Percentiles rank a stretch among this genome's conserved stretches.
Conservation (phyloP, 768 basidiomycete genomes). For the Gyrodon lividus region DNA sequence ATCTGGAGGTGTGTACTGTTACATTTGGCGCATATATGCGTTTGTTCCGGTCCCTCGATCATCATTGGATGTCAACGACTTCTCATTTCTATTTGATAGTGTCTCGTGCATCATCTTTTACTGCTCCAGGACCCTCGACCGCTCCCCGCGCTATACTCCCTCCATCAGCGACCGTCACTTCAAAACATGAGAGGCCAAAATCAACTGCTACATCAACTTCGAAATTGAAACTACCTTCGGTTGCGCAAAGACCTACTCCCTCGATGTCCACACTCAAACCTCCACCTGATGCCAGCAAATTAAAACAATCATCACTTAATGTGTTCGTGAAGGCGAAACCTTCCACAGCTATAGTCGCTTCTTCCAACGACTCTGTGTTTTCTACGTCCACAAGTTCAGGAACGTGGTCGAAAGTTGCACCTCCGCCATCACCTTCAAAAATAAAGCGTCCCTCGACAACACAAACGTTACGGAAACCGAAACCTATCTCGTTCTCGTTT, state of each 20-base stretch:
- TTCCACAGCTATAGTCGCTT: neutral
- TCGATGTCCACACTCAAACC: slow-evolving; percentile 14
- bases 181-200: slow-evolving; percentile 10
- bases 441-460: slow-evolving; percentile 17
- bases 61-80: slow-evolving; percentile 1
- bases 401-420: slow-evolving; percentile 7
- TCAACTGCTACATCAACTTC: neutral
- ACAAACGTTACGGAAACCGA: slow-evolving; percentile 6
- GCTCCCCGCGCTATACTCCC: neutral
- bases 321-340: slow-evolving; percentile 21
- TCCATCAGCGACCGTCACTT: neutral
- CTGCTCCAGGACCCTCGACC: neutral
- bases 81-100: slow-evolving; percentile 1
- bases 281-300: slow-evolving; percentile 13
- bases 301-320: slow-evolving; percentile 26
- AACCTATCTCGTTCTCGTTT: slow-evolving; percentile 3
- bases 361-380: neutral
- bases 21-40: neutral
- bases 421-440: slow-evolving; percentile 27
- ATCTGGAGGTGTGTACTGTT: slow-evolving; percentile 2
- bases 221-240: slow-evolving; percentile 3
- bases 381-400: slow-evolving; percentile 7
- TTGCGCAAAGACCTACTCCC: neutral
- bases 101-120: neutral
- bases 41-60: neutral